Base-by-base conservation (phyloP, 169 alveolate genomes). In the Cryptosporidium parvum region DNA sequence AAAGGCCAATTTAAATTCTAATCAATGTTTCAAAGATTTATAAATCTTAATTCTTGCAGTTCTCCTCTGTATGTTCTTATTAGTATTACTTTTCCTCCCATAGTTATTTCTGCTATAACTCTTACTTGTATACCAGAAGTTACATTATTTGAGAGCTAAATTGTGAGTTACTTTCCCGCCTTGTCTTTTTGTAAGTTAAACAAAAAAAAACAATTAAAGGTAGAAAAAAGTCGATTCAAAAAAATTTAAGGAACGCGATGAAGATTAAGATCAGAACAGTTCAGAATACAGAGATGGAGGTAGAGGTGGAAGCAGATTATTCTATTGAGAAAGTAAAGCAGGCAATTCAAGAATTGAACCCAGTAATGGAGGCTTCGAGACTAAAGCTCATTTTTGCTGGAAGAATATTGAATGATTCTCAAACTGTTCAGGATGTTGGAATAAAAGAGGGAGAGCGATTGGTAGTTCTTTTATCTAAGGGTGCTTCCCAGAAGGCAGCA, bases 321-420 rank as follows among this genome's bases (percentile, higher is more conserved):
- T 92, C 94, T 23, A 75, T 95, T 48, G 84, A 45, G 8, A 89
- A 85, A 37, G 37, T 95, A 70, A 95, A 95, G 56, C 93, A 94
- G 61, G 84, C 92, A 21, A 91, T 95, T 37, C 93, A 93, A 42
- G 85, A 48, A 42, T 84, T 68, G 21, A 86, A 86, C 68, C 93
- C 94, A n/a, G 91, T 84, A 58, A 94, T 93, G 95, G 75, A 85
- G 1, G 92, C 93, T 45, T 92, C 85, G 33, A 86, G 92, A 23
- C 96, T 92, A 61, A 92, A 92, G 86, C 75, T 94, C 33, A 92
- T 94, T 58, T 93, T 93, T 58, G 94, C 95, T 39, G 97, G 97
- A 16, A 94, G 92, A 53, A 93, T 94, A 26, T 86, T 94, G 45
- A 84, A 45, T 14, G 96, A 94, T 67, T 89, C 91, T 39, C 85